Percentiles rank a stretch among this genome's conserved stretches.
Conservation (phyloP, 306 rosid species). For the Citrullus amarus region DNA sequence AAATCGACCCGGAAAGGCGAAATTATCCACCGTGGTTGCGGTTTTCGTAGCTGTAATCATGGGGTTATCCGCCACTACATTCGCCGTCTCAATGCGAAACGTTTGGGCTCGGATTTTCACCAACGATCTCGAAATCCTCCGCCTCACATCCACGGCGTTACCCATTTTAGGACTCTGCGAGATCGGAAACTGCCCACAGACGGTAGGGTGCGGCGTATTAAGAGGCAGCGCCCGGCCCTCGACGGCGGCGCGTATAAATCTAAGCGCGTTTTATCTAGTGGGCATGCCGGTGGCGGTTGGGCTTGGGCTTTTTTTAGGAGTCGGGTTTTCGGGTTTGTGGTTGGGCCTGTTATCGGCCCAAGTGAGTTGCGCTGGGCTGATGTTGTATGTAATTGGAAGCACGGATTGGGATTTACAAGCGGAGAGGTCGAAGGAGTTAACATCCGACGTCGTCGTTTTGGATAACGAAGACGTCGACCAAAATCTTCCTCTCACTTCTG, state of each 20-base stretch:
- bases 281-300: slow-evolving; percentile 90
- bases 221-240: slow-evolving; percentile 81
- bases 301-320: slow-evolving; percentile 41
- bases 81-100: slow-evolving; percentile 41
- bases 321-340: slow-evolving; percentile 91
- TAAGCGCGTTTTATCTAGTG: slow-evolving; percentile 71
- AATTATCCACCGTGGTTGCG: slow-evolving; percentile 40
- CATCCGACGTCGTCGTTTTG: slow-evolving; percentile 17
- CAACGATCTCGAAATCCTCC: slow-evolving; percentile 31
- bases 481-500: slow-evolving; percentile 15
- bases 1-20: slow-evolving; percentile 29
- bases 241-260: slow-evolving; percentile 70
- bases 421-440: slow-evolving; percentile 37
- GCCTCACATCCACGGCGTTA: slow-evolving; percentile 51
- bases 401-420: slow-evolving; percentile 78
- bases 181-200: slow-evolving; percentile 92
- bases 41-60: slow-evolving; percentile 32
- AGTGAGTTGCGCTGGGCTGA: slow-evolving; percentile 68
- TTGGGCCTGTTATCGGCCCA: slow-evolving; percentile 77
- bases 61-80: slow-evolving; percentile 50
- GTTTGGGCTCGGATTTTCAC: slow-evolving; percentile 77
- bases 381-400: slow-evolving; percentile 68
- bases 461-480: slow-evolving; percentile 4
- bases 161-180: slow-evolving; percentile 88
- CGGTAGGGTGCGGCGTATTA: slow-evolving; percentile 78